Evolutionary conservation across 2,329 filamentous ascomycete genomes (phyloP).

Genomic region (Colletotrichum godetiae): DNA sequence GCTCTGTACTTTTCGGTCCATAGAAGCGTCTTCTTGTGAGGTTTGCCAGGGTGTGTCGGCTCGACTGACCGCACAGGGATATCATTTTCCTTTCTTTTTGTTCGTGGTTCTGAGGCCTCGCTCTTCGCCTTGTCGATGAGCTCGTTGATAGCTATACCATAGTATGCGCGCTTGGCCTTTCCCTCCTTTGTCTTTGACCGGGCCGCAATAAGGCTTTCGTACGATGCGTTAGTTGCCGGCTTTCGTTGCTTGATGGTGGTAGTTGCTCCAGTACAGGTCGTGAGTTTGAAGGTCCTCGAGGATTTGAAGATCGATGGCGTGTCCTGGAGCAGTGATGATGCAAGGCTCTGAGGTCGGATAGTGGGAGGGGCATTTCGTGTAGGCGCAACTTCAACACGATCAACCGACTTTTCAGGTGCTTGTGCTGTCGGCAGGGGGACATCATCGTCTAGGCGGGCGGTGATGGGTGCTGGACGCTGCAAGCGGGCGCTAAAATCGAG

Average conservation of each 20-base stretch:
- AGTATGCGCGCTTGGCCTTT: constrained; percentile 81
- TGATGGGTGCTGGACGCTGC: constrained; percentile 7
- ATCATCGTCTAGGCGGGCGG: background rate
- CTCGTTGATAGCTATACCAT: constrained; percentile 90
- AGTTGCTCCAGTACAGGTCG: constrained; percentile 68
- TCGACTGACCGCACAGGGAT: constrained; percentile 58
- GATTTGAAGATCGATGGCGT: constrained; percentile 33
- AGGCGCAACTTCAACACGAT: background rate
- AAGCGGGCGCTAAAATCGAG: constrained; percentile 21
- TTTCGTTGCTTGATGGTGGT: constrained; percentile 67
- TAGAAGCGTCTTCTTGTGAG: constrained; percentile 67
- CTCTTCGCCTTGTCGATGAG: constrained; percentile 78
- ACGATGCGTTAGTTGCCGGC: constrained; percentile 59
- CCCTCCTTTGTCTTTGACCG: constrained; percentile 75
- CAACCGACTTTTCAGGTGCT: background rate
- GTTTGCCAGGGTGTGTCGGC: constrained; percentile 46
- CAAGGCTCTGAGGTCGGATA: background rate
- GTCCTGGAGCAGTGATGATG: constrained; percentile 26
- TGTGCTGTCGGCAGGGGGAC: background rate
- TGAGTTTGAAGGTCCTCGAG: constrained; percentile 52
- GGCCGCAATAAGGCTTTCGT: constrained; percentile 75
- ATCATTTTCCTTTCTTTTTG: constrained; percentile 41
- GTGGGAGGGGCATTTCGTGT: background rate
- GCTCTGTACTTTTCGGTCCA: constrained; percentile 99
- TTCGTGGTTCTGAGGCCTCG: constrained; percentile 59